phyloP scores from a whole-genome alignment of 2,329 filamentous ascomycete genomes.

The Fusarium musae region DNA sequence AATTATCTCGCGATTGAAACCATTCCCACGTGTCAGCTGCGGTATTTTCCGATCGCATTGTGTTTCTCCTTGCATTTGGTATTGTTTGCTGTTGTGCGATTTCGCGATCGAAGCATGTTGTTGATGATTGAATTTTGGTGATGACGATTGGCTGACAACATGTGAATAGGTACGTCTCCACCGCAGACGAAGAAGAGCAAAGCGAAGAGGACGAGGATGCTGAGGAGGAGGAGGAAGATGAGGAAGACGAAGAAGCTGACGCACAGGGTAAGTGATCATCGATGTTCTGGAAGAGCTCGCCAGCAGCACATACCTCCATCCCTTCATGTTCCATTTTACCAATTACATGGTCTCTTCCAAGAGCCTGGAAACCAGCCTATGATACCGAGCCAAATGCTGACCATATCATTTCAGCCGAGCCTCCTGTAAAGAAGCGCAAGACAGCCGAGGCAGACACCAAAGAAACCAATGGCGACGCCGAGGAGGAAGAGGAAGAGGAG shows the following conservation, averaged over 20 bases:
- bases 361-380: neutral
- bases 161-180: slow-evolving; percentile 49
- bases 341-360: neutral
- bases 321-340: neutral
- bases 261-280: slow-evolving; percentile 50
- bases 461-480: slow-evolving; percentile 50
- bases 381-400: slow-evolving; percentile 1
- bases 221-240: slow-evolving; percentile 52
- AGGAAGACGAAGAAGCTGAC: slow-evolving; percentile 48
- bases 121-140: neutral
- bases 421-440: slow-evolving; percentile 64
- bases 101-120: neutral
- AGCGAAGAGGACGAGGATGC: slow-evolving; percentile 55
- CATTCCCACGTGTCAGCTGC: neutral
- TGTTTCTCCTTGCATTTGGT: neutral
- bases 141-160: slow-evolving; percentile 28
- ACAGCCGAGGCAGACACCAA: slow-evolving; percentile 50
- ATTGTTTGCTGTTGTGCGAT: neutral
- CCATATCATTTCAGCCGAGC: slow-evolving; percentile 7
- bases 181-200: slow-evolving; percentile 55
- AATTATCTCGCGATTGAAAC: neutral
- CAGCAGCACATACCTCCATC: neutral
- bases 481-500: slow-evolving; percentile 48
- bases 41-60: neutral
- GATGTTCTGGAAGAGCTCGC: neutral